These are phyloP conservation scores for Lasiosphaeris hirsuta DNA, from an alignment of 495 filamentous ascomycete genomes.

Conservation along the genomic window DNA sequence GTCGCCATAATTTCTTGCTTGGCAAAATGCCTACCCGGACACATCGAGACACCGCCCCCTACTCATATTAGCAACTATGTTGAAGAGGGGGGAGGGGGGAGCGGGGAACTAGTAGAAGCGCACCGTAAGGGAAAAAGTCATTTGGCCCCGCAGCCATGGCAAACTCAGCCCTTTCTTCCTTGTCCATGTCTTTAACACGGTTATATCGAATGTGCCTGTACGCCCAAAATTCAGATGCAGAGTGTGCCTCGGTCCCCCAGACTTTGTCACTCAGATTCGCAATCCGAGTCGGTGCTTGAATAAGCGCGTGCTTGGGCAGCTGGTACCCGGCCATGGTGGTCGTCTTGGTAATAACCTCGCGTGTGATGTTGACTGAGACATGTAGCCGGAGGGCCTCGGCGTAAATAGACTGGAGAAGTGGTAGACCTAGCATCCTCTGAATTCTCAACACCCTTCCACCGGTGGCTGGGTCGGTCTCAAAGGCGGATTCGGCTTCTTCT, in stretches of 20 bases:
- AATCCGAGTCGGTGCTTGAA: conserved; percentile 2
- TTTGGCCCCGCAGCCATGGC: conserved; percentile 1
- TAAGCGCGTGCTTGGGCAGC: background rate
- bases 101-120: background rate
- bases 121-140: conserved; percentile 8
- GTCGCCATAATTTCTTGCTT: conserved; percentile 41
- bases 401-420: conserved; percentile 2
- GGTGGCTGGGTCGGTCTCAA: background rate
- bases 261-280: background rate
- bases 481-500: background rate
- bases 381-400: background rate
- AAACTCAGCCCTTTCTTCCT: background rate
- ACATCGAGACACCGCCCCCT: conserved; percentile 20
- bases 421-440: background rate
- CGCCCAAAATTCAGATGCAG: conserved; percentile 2
- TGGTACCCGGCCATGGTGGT: background rate
- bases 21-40: conserved; percentile 43
- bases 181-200: background rate
- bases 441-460: background rate
- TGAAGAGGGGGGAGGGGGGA: background rate
- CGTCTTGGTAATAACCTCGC: background rate
- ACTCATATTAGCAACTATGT: background rate
- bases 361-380: conserved; percentile 5
- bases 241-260: background rate
- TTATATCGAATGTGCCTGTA: conserved; percentile 3